These are phyloP conservation scores for Xylariaceae sp. DNA, from an alignment of 2,329 filamentous ascomycete species.

Conservation along the genomic window DNA sequence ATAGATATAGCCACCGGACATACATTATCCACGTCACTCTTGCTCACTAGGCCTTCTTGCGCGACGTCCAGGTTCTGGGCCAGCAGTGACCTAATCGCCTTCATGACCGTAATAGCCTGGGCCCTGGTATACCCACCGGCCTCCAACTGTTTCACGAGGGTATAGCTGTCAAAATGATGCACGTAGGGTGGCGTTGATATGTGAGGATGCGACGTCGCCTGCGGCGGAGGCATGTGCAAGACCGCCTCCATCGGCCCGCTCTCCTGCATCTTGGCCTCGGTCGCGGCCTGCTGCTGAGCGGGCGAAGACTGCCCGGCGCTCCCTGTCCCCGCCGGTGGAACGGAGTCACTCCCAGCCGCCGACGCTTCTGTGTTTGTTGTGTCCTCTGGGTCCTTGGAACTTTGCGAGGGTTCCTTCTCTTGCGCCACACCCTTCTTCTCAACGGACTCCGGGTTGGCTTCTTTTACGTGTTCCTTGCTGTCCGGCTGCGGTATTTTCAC, in stretches of 20 bases:
- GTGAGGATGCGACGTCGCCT: slow-evolving; percentile 52
- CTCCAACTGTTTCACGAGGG: slow-evolving; percentile 78
- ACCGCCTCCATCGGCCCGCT: slow-evolving; percentile 56
- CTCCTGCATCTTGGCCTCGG: slow-evolving; percentile 43
- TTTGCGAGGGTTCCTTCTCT: slow-evolving; percentile 14
- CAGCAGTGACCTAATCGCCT: slow-evolving; percentile 78
- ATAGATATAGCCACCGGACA: slow-evolving; percentile 3
- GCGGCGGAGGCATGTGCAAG: slow-evolving; percentile 43
- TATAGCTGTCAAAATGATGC: slow-evolving; percentile 96
- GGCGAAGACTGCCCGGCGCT: slow-evolving; percentile 23
- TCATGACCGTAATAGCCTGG: slow-evolving; percentile 88
- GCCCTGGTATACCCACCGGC: slow-evolving; percentile 69
- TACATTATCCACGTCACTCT: slow-evolving; percentile 89
- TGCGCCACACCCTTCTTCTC: slow-evolving; percentile 18
- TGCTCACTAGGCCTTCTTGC: slow-evolving; percentile 78
- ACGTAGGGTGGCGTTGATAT: slow-evolving; percentile 78
- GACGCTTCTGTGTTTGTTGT: slow-evolving; percentile 14
- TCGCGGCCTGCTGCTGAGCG: slow-evolving; percentile 36
- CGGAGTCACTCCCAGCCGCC: slow-evolving; percentile 4
- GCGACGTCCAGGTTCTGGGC: slow-evolving; percentile 81
- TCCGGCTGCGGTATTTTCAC: slow-evolving; percentile 30
- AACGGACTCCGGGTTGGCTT: slow-evolving; percentile 16
- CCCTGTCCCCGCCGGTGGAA: slow-evolving; percentile 8
- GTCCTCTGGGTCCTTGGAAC: slow-evolving; percentile 4
- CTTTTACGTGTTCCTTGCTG: slow-evolving; percentile 15